Evolutionary conservation across 1,284 basidiomycete species (phyloP), one percentile per base, ranked within the genome.

Genomic region (Phenoliferia sp.): DNA sequence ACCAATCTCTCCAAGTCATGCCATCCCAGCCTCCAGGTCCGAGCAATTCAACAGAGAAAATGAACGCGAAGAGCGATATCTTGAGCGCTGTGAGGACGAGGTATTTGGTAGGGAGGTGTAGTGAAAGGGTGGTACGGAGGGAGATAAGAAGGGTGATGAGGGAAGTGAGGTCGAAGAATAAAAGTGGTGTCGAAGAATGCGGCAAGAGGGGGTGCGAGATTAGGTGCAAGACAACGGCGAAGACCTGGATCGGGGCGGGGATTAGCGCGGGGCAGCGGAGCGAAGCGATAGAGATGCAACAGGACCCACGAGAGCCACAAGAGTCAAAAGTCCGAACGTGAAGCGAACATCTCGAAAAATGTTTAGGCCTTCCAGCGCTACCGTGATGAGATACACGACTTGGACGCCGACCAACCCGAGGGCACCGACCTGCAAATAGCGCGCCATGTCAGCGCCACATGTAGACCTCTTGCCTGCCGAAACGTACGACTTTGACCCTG

Each of bases 81-180:
- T 84, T 79, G 0, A 80, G 77, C 67, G 83, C 81, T 79, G 84
- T 85, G 35, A 89, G 74, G 7, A 79, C 73, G 44, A 87, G 0
- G 78, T 56, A 3, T 77, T 74, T 2, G 77, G 74, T 29, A 78
- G 76, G 9, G 64, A 56, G 1, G 55, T 32, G 16, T 36, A 67
- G 22, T 78, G 68, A 35, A 84, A 74, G 54, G 39, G 64, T 61
- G 0, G 91, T 90, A 4, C 90, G 84, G 0, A 87, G 80, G 83
- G 88, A 87, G 31, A 92, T 77, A 4, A 81, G 75, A 1, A 86
- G 76, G 0, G 82, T 80, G 28, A 84, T 34, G 15, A 85, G 65
- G 74, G 93, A 91, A 3, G 84, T 62, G 0, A 93, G 90, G 88
- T 90, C 95, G 79, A 92, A 94, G 61, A 95, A 80, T 29, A 97